These are phyloP conservation scores for Fragosphaeria purpurea DNA, from an alignment of 2,329 filamentous ascomycete genomes.

Conservation along the genomic window DNA sequence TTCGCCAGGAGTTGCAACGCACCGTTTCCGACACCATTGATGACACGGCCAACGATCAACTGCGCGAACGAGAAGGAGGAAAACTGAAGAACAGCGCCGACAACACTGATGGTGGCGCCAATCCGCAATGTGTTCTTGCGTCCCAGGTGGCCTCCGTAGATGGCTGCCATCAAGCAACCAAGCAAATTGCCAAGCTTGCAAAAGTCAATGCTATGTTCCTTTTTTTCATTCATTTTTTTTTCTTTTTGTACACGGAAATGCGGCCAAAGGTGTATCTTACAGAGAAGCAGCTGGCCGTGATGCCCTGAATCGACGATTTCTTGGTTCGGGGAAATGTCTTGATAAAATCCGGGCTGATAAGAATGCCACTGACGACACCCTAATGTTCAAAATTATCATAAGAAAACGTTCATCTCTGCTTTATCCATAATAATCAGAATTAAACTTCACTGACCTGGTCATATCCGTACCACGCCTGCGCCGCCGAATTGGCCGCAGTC, in stretches of 20 bases:
- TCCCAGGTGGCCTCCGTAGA: not conserved
- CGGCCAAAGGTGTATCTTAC: too few species aligned
- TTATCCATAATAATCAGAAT: too few species aligned
- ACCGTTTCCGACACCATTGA: not conserved
- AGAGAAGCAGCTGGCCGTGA: too few species aligned
- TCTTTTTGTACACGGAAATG: too few species aligned
- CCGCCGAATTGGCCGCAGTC: conserved; percentile 1
- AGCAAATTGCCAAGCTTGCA: not conserved
- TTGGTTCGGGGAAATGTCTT: not conserved
- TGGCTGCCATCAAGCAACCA: not conserved
- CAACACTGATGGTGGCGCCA: not conserved
- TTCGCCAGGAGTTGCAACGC: too few species aligned
- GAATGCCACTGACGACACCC: conserved; percentile 2
- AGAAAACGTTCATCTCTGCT: too few species aligned
- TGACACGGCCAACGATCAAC: not conserved
- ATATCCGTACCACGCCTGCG: conserved; percentile 1
- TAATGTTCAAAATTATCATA: not conserved
- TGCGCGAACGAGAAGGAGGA: not conserved
- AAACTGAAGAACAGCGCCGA: conserved; percentile 1
- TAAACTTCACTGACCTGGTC: not conserved
- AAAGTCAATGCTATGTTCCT: too few species aligned
- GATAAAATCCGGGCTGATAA: conserved; percentile 1
- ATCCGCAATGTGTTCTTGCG: not conserved
- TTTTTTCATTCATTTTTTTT: too few species aligned
- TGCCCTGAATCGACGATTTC: not conserved